Evolutionary conservation across 176 grass and related monocot genomes (phyloP).

Genomic region (Puya raimondii): DNA sequence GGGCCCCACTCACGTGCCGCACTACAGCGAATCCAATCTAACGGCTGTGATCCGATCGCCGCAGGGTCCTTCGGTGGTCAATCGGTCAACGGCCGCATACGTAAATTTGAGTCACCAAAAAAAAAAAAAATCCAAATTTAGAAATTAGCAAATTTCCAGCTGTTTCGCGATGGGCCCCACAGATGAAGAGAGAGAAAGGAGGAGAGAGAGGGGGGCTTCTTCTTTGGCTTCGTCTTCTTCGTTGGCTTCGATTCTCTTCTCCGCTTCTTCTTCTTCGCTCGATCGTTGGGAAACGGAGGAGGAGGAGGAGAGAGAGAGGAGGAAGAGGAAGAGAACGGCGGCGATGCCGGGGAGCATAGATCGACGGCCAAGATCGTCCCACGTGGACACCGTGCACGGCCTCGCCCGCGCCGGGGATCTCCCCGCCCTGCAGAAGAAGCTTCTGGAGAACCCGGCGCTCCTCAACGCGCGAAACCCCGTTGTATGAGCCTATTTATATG

Average conservation of each 20-base stretch:
- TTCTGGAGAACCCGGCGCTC: conserved; percentile 55
- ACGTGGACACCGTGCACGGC: conserved; percentile 52
- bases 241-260: background rate
- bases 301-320: background rate
- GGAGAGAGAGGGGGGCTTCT: background rate
- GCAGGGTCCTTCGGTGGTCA: too few relatives aligned
- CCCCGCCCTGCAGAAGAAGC: conserved; percentile 58
- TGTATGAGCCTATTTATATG: conserved; percentile 16
- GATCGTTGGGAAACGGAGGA: background rate
- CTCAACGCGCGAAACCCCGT: conserved; percentile 82
- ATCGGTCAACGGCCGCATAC: too few relatives aligned
- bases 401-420: conserved; percentile 63
- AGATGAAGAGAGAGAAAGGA: background rate
- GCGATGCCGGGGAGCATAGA: conserved; percentile 73
- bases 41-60: too few relatives aligned
- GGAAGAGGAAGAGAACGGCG: background rate
- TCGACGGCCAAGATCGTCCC: conserved; percentile 36
- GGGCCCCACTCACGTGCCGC: too few relatives aligned
- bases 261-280: background rate
- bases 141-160: background rate
- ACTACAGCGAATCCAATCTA: too few relatives aligned
- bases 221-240: background rate
- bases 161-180: background rate
- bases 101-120: too few relatives aligned
- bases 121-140: too few relatives aligned